A percentile compares a stretch with the other conserved stretches of the same genome.
Conservation (phyloP, 2,329 filamentous ascomycete species). For the Fusarium zealandicum region DNA sequence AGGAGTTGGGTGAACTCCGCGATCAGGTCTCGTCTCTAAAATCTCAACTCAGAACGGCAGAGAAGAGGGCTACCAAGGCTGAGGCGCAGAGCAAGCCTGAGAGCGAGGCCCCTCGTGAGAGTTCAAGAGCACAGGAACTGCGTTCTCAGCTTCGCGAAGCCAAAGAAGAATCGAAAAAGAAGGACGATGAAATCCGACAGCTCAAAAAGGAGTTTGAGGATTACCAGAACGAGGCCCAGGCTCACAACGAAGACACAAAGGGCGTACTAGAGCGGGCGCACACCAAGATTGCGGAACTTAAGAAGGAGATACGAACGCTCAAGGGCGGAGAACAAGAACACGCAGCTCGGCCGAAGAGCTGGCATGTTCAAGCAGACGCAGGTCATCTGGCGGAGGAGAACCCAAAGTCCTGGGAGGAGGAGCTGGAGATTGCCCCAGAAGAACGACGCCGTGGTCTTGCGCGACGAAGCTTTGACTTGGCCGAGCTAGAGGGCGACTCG, state of each 20-base stretch:
- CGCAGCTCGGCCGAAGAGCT: slow-evolving; percentile 41
- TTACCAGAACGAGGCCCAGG: slow-evolving; percentile 61
- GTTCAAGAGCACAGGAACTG: slow-evolving; percentile 47
- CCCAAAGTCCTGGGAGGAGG: not conserved
- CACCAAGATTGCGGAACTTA: slow-evolving; percentile 62
- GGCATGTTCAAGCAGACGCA: slow-evolving; percentile 39
- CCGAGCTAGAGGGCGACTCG: slow-evolving; percentile 26
- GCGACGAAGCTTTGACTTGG: slow-evolving; percentile 43
- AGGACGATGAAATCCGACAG: slow-evolving; percentile 58
- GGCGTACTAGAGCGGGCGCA: slow-evolving; percentile 64
- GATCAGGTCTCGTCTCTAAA: slow-evolving; percentile 62
- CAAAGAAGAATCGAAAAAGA: slow-evolving; percentile 54
- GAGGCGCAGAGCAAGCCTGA: slow-evolving; percentile 46
- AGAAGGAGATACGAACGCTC: slow-evolving; percentile 58
- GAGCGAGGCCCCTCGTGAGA: slow-evolving; percentile 31
- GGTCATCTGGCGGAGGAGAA: slow-evolving; percentile 19
- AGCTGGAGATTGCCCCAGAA: not conserved
- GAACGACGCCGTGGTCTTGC: slow-evolving; percentile 15
- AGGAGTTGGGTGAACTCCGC: slow-evolving; percentile 59
- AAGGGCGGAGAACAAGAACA: slow-evolving; percentile 43
- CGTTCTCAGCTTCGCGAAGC: slow-evolving; percentile 52
- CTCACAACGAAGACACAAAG: slow-evolving; percentile 62
- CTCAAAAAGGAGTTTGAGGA: slow-evolving; percentile 61
- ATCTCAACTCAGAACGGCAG: slow-evolving; percentile 56
- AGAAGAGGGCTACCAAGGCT: slow-evolving; percentile 52